Conservation (phyloP, 163 green algal genomes). For the Coccomyxa subellipsoidea region DNA sequence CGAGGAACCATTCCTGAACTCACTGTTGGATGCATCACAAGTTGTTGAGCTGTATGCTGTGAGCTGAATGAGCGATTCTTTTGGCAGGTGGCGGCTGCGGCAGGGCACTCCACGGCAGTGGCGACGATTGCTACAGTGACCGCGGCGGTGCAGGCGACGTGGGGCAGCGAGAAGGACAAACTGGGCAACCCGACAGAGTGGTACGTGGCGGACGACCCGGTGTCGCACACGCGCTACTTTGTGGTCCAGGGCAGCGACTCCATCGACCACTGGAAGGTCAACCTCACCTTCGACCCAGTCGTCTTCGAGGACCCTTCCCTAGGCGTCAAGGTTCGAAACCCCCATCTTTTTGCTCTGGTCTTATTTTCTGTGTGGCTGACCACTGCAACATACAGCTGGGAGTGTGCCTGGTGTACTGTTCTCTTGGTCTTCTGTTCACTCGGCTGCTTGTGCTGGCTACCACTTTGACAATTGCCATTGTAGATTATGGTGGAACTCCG, state of each 20-base stretch:
- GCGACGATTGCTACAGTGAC: constrained; percentile 41
- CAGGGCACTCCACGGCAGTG: constrained; percentile 29
- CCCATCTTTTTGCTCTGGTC: not conserved
- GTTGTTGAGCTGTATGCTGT: too few species aligned
- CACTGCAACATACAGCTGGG: not conserved
- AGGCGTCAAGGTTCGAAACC: constrained; percentile 40
- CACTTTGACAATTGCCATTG: too few species aligned
- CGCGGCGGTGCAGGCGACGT: constrained; percentile 40
- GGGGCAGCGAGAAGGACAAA: constrained; percentile 12
- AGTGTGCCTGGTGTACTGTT: not conserved
- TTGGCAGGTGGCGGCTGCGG: constrained; percentile 41
- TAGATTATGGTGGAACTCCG: too few species aligned
- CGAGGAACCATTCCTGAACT: too few species aligned
- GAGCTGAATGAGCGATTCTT: too few species aligned
- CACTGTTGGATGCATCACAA: too few species aligned
- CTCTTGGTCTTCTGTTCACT: too few species aligned
- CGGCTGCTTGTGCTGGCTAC: too few species aligned
- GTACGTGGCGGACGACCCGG: constrained; percentile 77
- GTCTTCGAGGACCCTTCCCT: constrained; percentile 80
- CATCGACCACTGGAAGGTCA: constrained; percentile 93
- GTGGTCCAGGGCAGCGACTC: constrained; percentile 88
- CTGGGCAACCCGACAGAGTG: constrained; percentile 22
- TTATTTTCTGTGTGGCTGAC: not conserved
- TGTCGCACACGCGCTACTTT: constrained; percentile 72
- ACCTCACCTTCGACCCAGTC: constrained; percentile 95